Evolutionary conservation across 257 asterid species (phyloP), one percentile per base, ranked within the genome.

Genomic region (Rhazya stricta): DNA sequence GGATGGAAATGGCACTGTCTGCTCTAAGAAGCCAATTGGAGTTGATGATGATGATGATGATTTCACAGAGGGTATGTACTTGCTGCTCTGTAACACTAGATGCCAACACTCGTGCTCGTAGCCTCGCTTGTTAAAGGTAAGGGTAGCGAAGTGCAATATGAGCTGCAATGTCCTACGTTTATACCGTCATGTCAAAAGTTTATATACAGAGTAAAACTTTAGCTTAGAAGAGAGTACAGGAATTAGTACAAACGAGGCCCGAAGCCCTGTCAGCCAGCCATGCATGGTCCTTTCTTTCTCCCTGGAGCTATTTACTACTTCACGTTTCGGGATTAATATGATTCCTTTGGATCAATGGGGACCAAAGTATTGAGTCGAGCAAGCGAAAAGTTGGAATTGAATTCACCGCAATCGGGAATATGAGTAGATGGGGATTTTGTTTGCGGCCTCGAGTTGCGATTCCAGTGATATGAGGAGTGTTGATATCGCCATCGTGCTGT

Each of bases 361-460:
- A 62, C 69, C 61, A 2, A 46, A 25, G 7, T 41, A 21, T 18
- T 12, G 42, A 12, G 58, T 5, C 7, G 43, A 16, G 67, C 11
- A 63, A 63, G 46, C 36, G 69, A 63, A 66, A 66, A 37, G 71
- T 37, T 37, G 50, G 50, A 37, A 66, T 37, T 37, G 71, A 66
- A 41, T 66, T 66, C 71, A 66, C 21, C 8, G n/a, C 71, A 75
- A 75, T 75, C 42, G 34, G 50, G 78, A 75, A 75, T 75, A 36
- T 6, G 57, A 2, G 9, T 19, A 12, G 43, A 53, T 42, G 50
- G 19, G 11, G 78, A 63, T 42, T 74, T 46, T 21, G 54, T 19
- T 65, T 36, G 66, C 78, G 67, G 78, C 78, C 78, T 75, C 78
- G 78, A 75, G 78, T 75, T 29, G 62, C 72, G 19, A 62, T 74